These are phyloP conservation scores for Nymphaea colorata DNA, from an alignment of 164 flowering plant species.

Conservation along the genomic window DNA sequence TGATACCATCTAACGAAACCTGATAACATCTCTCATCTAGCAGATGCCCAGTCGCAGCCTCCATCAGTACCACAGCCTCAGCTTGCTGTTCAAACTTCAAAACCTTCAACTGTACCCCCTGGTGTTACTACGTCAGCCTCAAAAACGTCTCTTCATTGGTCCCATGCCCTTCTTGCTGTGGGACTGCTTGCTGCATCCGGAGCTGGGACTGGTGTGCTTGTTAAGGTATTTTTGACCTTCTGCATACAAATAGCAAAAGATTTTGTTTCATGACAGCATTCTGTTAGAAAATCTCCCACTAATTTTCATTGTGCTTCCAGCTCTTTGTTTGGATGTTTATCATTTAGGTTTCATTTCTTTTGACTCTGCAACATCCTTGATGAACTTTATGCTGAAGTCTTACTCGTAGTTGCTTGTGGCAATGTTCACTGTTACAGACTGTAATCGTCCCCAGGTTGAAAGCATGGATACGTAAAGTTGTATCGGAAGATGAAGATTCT, in stretches of 20 bases:
- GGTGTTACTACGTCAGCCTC: conserved; percentile 27
- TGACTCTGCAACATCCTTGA: background rate
- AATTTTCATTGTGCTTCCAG: background rate
- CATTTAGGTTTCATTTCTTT: too few relatives aligned
- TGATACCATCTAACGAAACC: background rate
- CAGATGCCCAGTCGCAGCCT: conserved; percentile 45
- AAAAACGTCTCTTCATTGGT: conserved; percentile 49
- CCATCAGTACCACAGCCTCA: conserved; percentile 37
- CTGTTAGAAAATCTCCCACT: background rate
- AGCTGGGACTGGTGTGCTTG: conserved; percentile 69
- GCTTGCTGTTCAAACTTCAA: conserved; percentile 34
- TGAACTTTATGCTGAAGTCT: background rate
- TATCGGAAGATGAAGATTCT: conserved; percentile 39
- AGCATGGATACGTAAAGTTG: conserved; percentile 88
- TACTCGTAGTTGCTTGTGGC: background rate
- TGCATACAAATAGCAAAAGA: too few relatives aligned
- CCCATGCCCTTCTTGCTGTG: conserved; percentile 62
- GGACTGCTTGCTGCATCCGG: conserved; percentile 82
- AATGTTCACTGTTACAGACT: conserved; percentile 34
- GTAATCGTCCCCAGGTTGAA: conserved; percentile 67
- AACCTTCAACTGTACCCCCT: conserved; percentile 43
- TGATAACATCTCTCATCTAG: conserved; percentile 3
- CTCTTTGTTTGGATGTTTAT: background rate
- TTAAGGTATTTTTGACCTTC: conserved; percentile 45
- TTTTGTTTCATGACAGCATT: background rate